phyloP scores from a whole-genome alignment of 2,329 filamentous ascomycete genomes.

The Penicillium rolfsii region DNA sequence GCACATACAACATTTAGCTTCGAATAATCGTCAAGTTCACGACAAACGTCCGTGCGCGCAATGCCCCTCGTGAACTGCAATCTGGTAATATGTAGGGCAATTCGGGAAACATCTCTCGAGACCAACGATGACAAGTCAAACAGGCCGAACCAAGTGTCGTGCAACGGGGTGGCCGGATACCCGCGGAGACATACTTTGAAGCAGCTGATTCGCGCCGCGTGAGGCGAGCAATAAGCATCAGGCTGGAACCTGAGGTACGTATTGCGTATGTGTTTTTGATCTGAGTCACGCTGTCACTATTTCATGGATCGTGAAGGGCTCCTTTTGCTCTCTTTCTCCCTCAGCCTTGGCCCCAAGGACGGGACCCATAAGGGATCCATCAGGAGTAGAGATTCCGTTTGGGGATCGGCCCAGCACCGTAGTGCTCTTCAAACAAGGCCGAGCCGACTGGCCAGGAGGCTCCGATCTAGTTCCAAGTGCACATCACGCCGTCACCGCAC shows the following conservation, averaged over 20 bases:
- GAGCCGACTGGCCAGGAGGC: constrained; percentile 25
- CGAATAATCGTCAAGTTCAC: constrained; percentile 23
- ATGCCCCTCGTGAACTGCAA: constrained; percentile 17
- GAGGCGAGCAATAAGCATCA: constrained; percentile 13
- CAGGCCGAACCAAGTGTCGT: not conserved
- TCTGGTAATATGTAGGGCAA: constrained; percentile 12
- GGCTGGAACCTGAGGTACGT: not conserved
- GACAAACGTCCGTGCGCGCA: constrained; percentile 23
- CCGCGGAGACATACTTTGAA: constrained; percentile 16
- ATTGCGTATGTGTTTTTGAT: constrained; percentile 9
- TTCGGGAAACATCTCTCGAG: constrained; percentile 21
- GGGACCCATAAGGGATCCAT: constrained; percentile 1
- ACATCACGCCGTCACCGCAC: constrained; percentile 22
- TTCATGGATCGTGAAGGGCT: not conserved
- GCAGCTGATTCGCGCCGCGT: constrained; percentile 16
- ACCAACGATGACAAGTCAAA: constrained; percentile 7
- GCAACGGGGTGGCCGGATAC: constrained; percentile 16
- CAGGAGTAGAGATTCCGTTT: not conserved
- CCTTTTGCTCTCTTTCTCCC: constrained; percentile 1
- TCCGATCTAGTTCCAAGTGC: constrained; percentile 19
- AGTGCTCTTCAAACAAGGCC: constrained; percentile 10
- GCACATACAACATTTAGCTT: constrained; percentile 22
- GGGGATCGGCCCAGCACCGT: constrained; percentile 11
- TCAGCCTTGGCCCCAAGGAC: not conserved
- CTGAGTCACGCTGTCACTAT: constrained; percentile 12